Evolutionary conservation across 2,329 filamentous ascomycete genomes (phyloP), one percentile per base, ranked within the genome.

Genomic region (Fusarium mangiferae): DNA sequence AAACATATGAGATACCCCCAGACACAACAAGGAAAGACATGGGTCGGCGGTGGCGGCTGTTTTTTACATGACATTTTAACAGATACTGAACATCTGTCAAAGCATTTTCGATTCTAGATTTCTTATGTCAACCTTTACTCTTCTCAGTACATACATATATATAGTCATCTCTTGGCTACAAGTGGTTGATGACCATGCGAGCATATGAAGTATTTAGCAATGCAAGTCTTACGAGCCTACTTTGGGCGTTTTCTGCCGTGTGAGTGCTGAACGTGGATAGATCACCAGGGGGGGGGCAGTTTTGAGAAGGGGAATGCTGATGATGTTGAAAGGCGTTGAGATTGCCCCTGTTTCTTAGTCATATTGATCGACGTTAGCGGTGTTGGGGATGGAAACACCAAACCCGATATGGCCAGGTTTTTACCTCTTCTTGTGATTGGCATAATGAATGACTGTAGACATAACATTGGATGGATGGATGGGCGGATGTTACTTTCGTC

Each of bases 101-200:
- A 30, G 46, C 58, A 60, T 67, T 55, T 60, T 51, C 66, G 66
- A 42, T 65, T 61, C 39, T 62, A 49, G 48, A 48, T 74, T 58
- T 72, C 44, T 38, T 63, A 58, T 67, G 46, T 69, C 51, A 69
- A 41, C 44, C 38, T 55, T 70, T 61, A 60, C 69, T 57, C 72
- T 74, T 74, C 72, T 74, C 49, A 57, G 72, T 74, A 73, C 41
- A 73, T 73, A 72, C 70, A 57, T 68, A 72, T 52, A 57, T 62
- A 72, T 60, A 68, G 41, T 36, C 54, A 69, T 68, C 48, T 51
- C 20, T 66, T 66, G 45, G 54, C 48, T 70, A 45, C 38, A 28
- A 36, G 56, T 55, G 39, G 42, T 46, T 64, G 39, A 51, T 59
- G 28, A 36, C 51, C 46, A 41, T 45, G 55, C 44, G 56, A 58